Evolutionary conservation across 768 basidiomycete species (phyloP).

Genomic region (Podaxis pistillaris): DNA sequence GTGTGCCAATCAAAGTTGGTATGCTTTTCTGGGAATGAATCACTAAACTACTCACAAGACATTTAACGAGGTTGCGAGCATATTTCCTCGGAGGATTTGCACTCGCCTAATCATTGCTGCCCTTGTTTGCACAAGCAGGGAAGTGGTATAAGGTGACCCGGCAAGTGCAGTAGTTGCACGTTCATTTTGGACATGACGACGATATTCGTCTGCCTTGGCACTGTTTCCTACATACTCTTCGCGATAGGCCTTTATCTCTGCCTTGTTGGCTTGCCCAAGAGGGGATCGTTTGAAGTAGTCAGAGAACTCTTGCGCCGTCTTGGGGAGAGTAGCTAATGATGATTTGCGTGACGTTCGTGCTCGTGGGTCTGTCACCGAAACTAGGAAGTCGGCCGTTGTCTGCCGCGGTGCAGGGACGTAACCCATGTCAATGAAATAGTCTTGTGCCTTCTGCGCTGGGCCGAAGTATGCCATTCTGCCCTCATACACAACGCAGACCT

Average conservation of each 20-base stretch:
- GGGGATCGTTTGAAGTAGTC: slow-evolving; percentile 41
- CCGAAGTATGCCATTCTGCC: slow-evolving; percentile 77
- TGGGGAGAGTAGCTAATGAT: slow-evolving; percentile 34
- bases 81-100: slow-evolving; percentile 43
- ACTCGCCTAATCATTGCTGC: slow-evolving; percentile 43
- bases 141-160: no score
- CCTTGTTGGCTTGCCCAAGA: slow-evolving; percentile 38
- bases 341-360: slow-evolving; percentile 33
- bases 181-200: no score
- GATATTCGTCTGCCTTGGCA: slow-evolving; percentile 29
- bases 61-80: slow-evolving; percentile 33
- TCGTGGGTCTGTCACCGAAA: slow-evolving; percentile 58
- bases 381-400: slow-evolving; percentile 65
- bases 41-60: slow-evolving; percentile 21
- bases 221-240: slow-evolving; percentile 48
- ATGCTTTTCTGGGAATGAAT: neutral
- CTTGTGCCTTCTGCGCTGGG: slow-evolving; percentile 55
- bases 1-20: neutral
- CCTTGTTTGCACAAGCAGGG: slow-evolving; percentile 29
- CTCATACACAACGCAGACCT: slow-evolving; percentile 76
- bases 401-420: slow-evolving; percentile 61
- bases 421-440: slow-evolving; percentile 74
- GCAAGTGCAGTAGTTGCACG: no score
- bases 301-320: slow-evolving; percentile 56
- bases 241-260: slow-evolving; percentile 47